phyloP scores from a whole-genome alignment of 768 basidiomycete species.

The Dentipellis sp. region DNA sequence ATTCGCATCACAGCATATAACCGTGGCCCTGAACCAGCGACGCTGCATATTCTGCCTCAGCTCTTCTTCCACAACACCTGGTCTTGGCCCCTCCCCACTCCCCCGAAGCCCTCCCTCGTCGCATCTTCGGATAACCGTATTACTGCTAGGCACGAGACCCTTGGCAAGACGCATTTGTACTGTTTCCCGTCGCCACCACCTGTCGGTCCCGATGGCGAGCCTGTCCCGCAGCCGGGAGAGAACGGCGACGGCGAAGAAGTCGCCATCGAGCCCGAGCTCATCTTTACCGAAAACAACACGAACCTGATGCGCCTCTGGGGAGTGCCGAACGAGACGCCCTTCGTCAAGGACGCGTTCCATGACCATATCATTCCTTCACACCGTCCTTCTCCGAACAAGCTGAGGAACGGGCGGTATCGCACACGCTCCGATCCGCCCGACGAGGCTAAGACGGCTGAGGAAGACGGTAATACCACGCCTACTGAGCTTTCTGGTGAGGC shows the following conservation, averaged over 20 bases:
- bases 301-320: constrained; percentile 90
- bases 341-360: constrained; percentile 96
- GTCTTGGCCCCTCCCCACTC: constrained; percentile 80
- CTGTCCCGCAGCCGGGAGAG: constrained; percentile 38
- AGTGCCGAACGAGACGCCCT: constrained; percentile 72
- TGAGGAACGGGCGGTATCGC: constrained; percentile 10
- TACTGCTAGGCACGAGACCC: constrained; percentile 60
- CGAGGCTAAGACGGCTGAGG: constrained; percentile 36
- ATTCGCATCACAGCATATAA: constrained; percentile 96
- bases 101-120: constrained; percentile 52
- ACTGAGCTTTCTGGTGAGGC: constrained; percentile 27
- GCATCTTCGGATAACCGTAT: constrained; percentile 52
- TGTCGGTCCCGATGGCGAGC: constrained; percentile 58
- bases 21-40: constrained; percentile 91
- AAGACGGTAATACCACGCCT: constrained; percentile 36
- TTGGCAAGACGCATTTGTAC: constrained; percentile 77
- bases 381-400: constrained; percentile 39
- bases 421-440: constrained; percentile 21
- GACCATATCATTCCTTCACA: constrained; percentile 91
- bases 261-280: constrained; percentile 69
- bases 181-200: constrained; percentile 91
- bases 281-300: constrained; percentile 97
- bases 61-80: constrained; percentile 98
- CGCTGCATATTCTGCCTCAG: constrained; percentile 89
- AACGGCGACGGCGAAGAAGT: constrained; percentile 40